Evolutionary conservation across 2,329 filamentous ascomycete genomes (phyloP), one percentile per base, ranked within the genome.

Genomic region (Fusarium lateritium): DNA sequence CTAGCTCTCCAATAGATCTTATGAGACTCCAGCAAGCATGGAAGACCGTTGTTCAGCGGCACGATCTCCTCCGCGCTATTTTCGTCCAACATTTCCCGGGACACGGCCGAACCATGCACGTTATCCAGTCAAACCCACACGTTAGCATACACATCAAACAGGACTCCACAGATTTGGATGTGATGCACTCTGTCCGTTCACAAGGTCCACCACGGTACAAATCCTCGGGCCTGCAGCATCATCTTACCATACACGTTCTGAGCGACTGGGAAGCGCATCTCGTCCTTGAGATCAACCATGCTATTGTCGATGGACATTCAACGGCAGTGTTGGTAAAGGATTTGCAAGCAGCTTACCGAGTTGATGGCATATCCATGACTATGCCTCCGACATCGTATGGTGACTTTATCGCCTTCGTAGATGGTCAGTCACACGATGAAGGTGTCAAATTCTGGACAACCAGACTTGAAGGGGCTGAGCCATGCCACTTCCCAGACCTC

Each of bases 401-500:
- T 9, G 22, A 31, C 2, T 57, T 51, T n/a, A 17, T 44, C n/a
- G 9, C 31, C 13, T 44, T 44, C 9, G 21, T 50, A 31, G 31
- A 50, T 10, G 3, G 5, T 8, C 55, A 44, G 10, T 22, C 55
- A 4, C 22, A 8, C 4, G 45, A 45, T 15, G 46, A 44, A 6
- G 46, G 55, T 6, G 7, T 44, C 4, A 9, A 22, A 9, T 57
- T 28, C 39, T 57, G 46, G 55, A 11, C 38, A 19, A n/a, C 31
- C 6, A n/a, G 8, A 28, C 55, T 57, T 6, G 21, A 4, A 1
- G 46, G 46, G 6, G 46, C 39, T 31, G 55, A 57, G 14, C 55
- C 46, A 51, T 57, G 55, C 31, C n/a, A 51, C 31, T 57, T 57
- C 9, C 55, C 55, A 45, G 38, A 57, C 22, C 28, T 55, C 19